Conservation (phyloP, 345 rosid genomes). For the Excoecaria cochinchinensis region DNA sequence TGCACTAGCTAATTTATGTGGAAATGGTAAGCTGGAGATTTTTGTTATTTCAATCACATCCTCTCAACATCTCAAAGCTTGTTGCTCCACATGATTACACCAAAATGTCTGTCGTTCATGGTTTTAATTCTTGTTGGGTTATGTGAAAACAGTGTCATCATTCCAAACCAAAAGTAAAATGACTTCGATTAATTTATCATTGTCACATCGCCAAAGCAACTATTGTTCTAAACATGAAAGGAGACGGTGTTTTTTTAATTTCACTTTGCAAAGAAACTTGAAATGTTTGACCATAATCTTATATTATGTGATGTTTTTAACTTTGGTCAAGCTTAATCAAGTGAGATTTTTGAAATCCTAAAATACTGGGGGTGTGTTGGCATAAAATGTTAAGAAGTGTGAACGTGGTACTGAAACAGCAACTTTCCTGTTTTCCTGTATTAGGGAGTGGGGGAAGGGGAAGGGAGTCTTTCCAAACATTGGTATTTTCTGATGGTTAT, state of each 20-base stretch:
- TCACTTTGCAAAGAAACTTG: neutral
- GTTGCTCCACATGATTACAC: neutral
- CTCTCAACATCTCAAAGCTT: neutral
- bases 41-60: neutral
- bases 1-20: conserved; percentile 87
- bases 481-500: neutral
- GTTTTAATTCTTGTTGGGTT: neutral
- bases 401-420: neutral
- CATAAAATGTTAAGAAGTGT: neutral
- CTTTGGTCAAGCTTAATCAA: neutral
- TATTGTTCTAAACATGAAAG: neutral
- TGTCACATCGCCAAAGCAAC: neutral
- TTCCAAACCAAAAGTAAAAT: neutral
- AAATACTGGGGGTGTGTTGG: neutral
- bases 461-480: neutral
- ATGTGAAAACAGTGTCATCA: neutral
- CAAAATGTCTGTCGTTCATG: neutral
- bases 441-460: neutral
- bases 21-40: conserved; percentile 64
- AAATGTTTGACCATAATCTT: neutral
- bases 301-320: neutral
- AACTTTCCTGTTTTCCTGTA: neutral
- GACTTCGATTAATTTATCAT: neutral
- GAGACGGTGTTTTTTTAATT: neutral
- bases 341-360: neutral